Base-by-base conservation (phyloP, 2,329 filamentous ascomycete genomes). In the Botrytis tulipae region DNA sequence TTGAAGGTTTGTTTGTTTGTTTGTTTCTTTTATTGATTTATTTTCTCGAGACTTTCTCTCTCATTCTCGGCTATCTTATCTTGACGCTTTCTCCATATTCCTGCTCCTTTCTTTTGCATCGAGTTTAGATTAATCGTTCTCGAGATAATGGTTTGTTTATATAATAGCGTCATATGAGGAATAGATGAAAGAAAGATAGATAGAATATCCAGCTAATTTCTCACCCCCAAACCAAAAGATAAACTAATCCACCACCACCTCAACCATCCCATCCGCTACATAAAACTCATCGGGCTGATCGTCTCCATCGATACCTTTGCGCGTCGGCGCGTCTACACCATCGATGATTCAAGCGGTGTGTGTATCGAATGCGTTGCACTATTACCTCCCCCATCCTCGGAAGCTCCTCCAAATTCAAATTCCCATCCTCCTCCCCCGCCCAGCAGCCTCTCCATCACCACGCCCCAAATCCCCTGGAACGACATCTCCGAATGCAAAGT, bases 231-330 rank as follows among this genome's bases (percentile, higher is more conserved):
- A 48, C 20, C 8, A 25, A 48, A 87, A 87, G 85, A 85, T 67
- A 86, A 89, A 78, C 83, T 86, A 76, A 84, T 91, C 48, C 91
- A 86, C 80, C 94, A 94, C 82, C 86, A 90, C 83, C 71, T 67
- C 12, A 95, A 94, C 81, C 89, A 95, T 77, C 93, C 93, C 0
- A 89, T 95, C 77, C 89, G 90, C 86, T 95, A 91, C 88, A 88
- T 93, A 71, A 90, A 91, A 75, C 82, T 95, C 46, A 87, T 90
- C 12, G 93, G 93, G 44, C 82, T 94, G 14, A 86, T 95, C 35
- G 90, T 94, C 72, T 88, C 87, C 20, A 82, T 89, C 51, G 86
- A 89, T 76, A 85, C 89, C 35, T 87, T 84, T 73, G 75, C 78
- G 51, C 82, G 82, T 51, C 83, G 83, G 51, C 84, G 83, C 62